Percentiles rank a stretch among this genome's conserved stretches.
These are phyloP conservation scores for Candida suzukii DNA, from an alignment of 805 yeast genomes.

Conservation along the genomic window DNA sequence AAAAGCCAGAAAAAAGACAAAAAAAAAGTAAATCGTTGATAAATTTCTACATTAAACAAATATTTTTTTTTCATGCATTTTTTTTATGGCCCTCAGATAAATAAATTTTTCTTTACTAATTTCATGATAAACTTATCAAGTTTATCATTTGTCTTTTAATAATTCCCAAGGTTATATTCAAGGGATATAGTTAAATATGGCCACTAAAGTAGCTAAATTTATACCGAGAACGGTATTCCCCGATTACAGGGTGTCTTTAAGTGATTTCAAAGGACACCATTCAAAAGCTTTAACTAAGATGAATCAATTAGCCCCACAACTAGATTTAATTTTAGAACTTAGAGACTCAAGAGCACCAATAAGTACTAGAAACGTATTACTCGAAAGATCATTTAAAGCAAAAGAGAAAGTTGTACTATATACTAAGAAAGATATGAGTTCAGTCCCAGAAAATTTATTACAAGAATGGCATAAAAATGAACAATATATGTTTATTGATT, in stretches of 20 bases:
- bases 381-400: constrained; percentile 56
- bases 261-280: constrained; percentile 91
- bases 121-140: too few relatives aligned
- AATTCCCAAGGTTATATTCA: too few relatives aligned
- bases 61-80: too few relatives aligned
- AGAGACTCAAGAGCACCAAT: constrained; percentile 89
- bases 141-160: too few relatives aligned
- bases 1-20: too few relatives aligned
- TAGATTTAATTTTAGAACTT: constrained; percentile 77
- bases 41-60: too few relatives aligned
- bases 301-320: constrained; percentile 64
- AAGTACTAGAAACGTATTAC: constrained; percentile 71
- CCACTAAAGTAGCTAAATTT: constrained; percentile 26
- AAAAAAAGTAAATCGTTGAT: too few relatives aligned
- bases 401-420: constrained; percentile 61
- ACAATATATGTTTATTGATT: constrained; percentile 49
- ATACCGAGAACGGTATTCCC: constrained; percentile 73
- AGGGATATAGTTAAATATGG: background rate
- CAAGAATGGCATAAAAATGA: constrained; percentile 39
- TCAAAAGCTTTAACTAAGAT: constrained; percentile 66
- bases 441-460: constrained; percentile 33
- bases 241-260: constrained; percentile 54
- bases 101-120: too few relatives aligned
- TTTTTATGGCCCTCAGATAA: too few relatives aligned
- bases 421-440: constrained; percentile 64